These are phyloP conservation scores for Trichoderma asperelloides DNA, from an alignment of 495 filamentous ascomycete genomes.

Conservation along the genomic window DNA sequence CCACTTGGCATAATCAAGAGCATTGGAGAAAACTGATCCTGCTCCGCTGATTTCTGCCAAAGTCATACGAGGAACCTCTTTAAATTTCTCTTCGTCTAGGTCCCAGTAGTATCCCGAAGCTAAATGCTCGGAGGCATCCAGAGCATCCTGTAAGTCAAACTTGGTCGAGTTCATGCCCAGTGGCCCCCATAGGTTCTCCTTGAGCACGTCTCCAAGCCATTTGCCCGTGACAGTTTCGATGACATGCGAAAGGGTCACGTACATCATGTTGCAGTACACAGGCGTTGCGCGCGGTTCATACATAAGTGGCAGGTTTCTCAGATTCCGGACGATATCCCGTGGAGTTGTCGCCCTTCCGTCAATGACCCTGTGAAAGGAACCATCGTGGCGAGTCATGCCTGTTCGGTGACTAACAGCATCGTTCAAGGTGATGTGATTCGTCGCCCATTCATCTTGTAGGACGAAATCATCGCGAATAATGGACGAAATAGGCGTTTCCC, in stretches of 20 bases:
- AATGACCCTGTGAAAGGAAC: constrained; percentile 10
- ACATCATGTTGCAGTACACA: constrained; percentile 49
- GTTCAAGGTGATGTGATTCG: constrained; percentile 40
- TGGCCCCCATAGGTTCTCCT: constrained; percentile 36
- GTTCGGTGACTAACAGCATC: constrained; percentile 43
- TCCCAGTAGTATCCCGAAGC: constrained; percentile 27
- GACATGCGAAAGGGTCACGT: constrained; percentile 31
- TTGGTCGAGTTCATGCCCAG: constrained; percentile 43
- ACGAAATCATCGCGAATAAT: constrained; percentile 48
- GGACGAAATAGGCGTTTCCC: constrained; percentile 40
- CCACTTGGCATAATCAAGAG: constrained; percentile 46
- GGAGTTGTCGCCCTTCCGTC: constrained; percentile 11
- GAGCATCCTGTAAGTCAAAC: constrained; percentile 32
- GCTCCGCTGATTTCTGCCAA: constrained; percentile 34
- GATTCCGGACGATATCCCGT: constrained; percentile 24
- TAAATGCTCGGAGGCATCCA: constrained; percentile 14
- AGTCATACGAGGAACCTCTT: constrained; percentile 15
- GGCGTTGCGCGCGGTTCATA: constrained; percentile 30
- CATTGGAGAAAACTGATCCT: constrained; percentile 41
- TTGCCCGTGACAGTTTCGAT: constrained; percentile 33
- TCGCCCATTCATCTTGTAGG: constrained; percentile 35
- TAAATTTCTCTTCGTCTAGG: constrained; percentile 9
- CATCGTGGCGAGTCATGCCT: constrained; percentile 38
- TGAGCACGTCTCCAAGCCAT: constrained; percentile 35
- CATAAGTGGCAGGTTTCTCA: constrained; percentile 35